Evolutionary conservation across 352 stramenopile species (phyloP).

Genomic region (Globisporangium rhizosaccharum): DNA sequence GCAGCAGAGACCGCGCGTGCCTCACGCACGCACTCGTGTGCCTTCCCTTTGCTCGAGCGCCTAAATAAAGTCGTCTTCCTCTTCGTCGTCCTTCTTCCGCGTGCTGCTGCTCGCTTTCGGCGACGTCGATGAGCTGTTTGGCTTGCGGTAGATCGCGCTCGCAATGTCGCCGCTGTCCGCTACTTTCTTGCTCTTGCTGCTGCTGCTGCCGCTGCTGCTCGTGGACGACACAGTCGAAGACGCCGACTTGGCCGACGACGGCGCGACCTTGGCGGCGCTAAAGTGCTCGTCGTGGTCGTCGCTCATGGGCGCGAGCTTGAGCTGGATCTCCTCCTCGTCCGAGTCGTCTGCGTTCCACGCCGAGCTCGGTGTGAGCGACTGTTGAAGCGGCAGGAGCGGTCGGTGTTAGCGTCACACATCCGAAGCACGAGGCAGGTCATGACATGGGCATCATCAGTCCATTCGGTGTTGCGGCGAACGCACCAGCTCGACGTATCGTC

Average conservation of each 20-base stretch:
- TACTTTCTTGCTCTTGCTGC: constrained; percentile 13
- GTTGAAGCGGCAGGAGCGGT: constrained; percentile 6
- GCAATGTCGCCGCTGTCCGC: constrained; percentile 28
- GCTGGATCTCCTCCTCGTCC: constrained; percentile 77
- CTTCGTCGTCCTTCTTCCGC: constrained; percentile 33
- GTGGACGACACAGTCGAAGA: constrained; percentile 19
- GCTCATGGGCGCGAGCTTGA: constrained; percentile 32
- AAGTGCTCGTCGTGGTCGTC: constrained; percentile 17
- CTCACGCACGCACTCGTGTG: neutral
- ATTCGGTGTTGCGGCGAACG: constrained; percentile 5
- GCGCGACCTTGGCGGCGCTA: constrained; percentile 17
- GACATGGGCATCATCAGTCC: neutral
- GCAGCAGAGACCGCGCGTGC: no score
- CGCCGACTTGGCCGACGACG: constrained; percentile 21
- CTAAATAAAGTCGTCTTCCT: constrained; percentile 78
- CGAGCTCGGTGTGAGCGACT: constrained; percentile 73
- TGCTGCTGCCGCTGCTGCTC: constrained; percentile 5
- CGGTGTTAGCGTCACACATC: constrained; percentile 1
- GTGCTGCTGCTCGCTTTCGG: constrained; percentile 13
- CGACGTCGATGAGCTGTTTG: constrained; percentile 18
- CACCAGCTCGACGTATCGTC: constrained; percentile 70
- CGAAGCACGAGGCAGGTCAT: neutral
- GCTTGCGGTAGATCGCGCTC: constrained; percentile 36
- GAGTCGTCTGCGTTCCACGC: constrained; percentile 79
- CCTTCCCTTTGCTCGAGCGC: neutral